Evolutionary conservation across 2,329 filamentous ascomycete species (phyloP), one percentile per base, ranked within the genome.

Genomic region (Exophiala phaeomuriformis): DNA sequence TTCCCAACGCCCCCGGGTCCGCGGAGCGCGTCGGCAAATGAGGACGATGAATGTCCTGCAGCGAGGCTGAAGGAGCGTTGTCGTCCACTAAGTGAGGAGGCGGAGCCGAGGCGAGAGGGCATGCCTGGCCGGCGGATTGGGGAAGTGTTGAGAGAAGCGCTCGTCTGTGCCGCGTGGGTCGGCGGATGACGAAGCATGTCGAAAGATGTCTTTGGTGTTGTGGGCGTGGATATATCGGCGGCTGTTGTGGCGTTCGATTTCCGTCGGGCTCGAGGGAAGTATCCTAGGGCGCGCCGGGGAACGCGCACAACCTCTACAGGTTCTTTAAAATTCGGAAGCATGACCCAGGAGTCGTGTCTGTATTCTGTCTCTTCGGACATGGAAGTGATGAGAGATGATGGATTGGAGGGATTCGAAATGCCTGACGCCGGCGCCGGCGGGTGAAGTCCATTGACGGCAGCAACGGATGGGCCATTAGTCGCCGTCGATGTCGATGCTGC

Each of bases 1-100:
- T 88, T 90, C 5, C 91, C 91, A 1, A 97, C 88, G 9, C 90
- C 91, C 19, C 91, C 91, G 2, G 91, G 89, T 1, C 88, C 86
- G 40, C 84, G 81, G 69, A 96, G 84, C 74, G 87, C 86, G 3
- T 75, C 74, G 1, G 80, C 50, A 41, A 67, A 65, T 75, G 61
- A 65, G 32, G 47, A 54, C 2, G 47, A 44, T 9, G 44, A 19
- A 19, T 19, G 72, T 61, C 61, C 68, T 64, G 64, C 70, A 68
- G 63, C 67, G 2, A 43, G 42, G 42, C 57, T 61, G 9, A 56
- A 58, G 10, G 60, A 61, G 56, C 65, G 62, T 47, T 55, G 39
- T 48, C 65, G 52, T 49, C 57, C 28, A 27, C 7, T 9, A 19
- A 19, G 19, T 19, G 19, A 19, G 5, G 39, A 41, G 39, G 39